Evolutionary conservation across 768 basidiomycete species (phyloP).

Genomic region (Asterophora parasitica): DNA sequence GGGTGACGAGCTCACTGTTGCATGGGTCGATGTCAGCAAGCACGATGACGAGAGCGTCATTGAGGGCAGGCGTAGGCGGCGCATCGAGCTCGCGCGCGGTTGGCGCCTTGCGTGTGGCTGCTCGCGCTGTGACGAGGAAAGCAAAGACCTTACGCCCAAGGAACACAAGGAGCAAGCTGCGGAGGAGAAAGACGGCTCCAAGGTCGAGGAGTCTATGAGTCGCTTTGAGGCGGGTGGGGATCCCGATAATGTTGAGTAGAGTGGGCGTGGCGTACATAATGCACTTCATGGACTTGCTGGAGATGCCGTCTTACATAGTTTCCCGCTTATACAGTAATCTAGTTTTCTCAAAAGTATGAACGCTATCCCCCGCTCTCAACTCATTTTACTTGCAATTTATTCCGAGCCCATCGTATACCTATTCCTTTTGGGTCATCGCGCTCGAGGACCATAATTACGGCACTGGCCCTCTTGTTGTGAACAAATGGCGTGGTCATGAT

Average conservation of each 20-base stretch:
- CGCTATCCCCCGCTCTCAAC: no score
- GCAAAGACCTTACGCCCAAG: slow-evolving; percentile 27
- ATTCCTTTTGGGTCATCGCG: no score
- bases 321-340: background rate
- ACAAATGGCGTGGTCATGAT: slow-evolving; percentile 13
- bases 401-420: no score
- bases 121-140: slow-evolving; percentile 57
- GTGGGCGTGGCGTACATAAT: background rate
- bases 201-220: slow-evolving; percentile 32
- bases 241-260: slow-evolving; percentile 14
- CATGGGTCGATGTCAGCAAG: slow-evolving; percentile 67
- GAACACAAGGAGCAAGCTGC: slow-evolving; percentile 26
- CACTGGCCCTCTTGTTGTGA: no score
- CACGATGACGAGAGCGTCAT: slow-evolving; percentile 45
- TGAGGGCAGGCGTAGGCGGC: slow-evolving; percentile 59
- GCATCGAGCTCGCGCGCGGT: slow-evolving; percentile 71
- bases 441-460: no score
- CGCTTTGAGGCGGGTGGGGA: slow-evolving; percentile 20
- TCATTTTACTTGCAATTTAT: no score
- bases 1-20: slow-evolving; percentile 72
- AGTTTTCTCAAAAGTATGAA: slow-evolving; percentile 1
- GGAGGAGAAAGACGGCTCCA: slow-evolving; percentile 48
- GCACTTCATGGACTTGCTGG: background rate
- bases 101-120: slow-evolving; percentile 82
- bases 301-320: background rate